Base-by-base conservation (phyloP, 495 filamentous ascomycete species). In the Neurospora pannonica region DNA sequence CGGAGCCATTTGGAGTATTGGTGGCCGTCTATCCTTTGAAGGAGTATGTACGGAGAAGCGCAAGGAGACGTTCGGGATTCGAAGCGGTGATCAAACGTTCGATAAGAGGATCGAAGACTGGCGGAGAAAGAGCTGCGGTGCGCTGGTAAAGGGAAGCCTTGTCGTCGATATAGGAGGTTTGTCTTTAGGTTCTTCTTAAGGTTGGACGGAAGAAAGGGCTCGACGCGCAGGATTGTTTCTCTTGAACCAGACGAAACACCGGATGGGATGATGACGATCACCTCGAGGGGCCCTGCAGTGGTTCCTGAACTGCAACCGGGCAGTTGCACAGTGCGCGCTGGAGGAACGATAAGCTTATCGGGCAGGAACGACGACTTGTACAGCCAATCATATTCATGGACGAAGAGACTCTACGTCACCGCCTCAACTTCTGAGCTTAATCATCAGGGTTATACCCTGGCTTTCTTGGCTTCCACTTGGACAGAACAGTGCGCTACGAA, bases 1-100 rank as follows among this genome's bases (percentile, higher is more conserved):
- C 24, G 75, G 67, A 70, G 77, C 54, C 74, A 81, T 78, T 36
- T n/a, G 28, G 40, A 15, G 17, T 15, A 11, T 28, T 31, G 62
- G 34, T 8, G 54, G 11, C 19, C 13, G 42, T 11, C 11, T 10
- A 38, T 42, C 13, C 13, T 28, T 36, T 17, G 19, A 24, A 3
- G 43, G 9, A 60, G 11, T 28, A 13, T 28, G 21, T 15, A 67
- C 31, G 15, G 6, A 31, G 54, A 67, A 34, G 54, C 24, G 3
- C 28, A 67, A 34, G 13, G 28, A 19, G 13, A 36, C 2, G 48
- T 60, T 6, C 11, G 21, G 11, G 21, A 60, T 0, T 60, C 1
- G 21, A 60, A 60, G 48, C 48, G 48, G 48, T 15, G 48, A 60
- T 60, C 21, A 28, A 54, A 3, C 28, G 54, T 62, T 62, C 21